phyloP scores from a whole-genome alignment of 768 basidiomycete species.

The Clavulina sp. region DNA sequence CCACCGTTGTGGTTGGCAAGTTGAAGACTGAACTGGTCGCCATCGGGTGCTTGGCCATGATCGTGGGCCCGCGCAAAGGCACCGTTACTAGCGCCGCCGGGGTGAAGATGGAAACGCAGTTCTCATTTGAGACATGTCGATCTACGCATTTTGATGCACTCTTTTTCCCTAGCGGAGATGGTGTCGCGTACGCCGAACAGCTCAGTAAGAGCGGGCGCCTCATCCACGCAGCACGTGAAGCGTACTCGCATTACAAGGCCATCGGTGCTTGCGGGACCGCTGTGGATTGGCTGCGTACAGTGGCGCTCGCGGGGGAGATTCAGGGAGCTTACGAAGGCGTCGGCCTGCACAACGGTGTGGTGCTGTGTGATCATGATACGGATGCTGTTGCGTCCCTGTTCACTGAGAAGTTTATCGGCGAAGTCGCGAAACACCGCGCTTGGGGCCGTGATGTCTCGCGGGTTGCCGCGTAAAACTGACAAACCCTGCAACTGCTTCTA shows the following conservation, averaged over 20 bases:
- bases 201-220: constrained; percentile 47
- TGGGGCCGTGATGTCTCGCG: constrained; percentile 16
- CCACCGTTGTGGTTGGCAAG: constrained; percentile 36
- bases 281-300: constrained; percentile 20
- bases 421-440: constrained; percentile 22
- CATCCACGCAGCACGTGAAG: constrained; percentile 71
- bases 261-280: constrained; percentile 52
- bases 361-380: constrained; percentile 19
- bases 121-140: constrained; percentile 60
- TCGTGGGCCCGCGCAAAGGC: constrained; percentile 49
- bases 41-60: constrained; percentile 37
- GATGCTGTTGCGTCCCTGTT: constrained; percentile 17
- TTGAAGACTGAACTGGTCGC: constrained; percentile 36
- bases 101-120: constrained; percentile 31
- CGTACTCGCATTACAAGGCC: constrained; percentile 72
- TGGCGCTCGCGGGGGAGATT: constrained; percentile 23
- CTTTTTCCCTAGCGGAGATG: constrained; percentile 51
- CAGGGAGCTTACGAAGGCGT: constrained; percentile 16
- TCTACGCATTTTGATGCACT: constrained; percentile 76
- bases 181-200: constrained; percentile 33
- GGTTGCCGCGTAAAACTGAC: constrained; percentile 10
- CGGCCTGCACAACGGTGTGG: constrained; percentile 17
- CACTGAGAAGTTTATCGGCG: constrained; percentile 18
- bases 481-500: no score
- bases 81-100: constrained; percentile 27